Evolutionary conservation across 306 rosid species (phyloP), one percentile per base, ranked within the genome.

Genomic region (Vigna trinervia): DNA sequence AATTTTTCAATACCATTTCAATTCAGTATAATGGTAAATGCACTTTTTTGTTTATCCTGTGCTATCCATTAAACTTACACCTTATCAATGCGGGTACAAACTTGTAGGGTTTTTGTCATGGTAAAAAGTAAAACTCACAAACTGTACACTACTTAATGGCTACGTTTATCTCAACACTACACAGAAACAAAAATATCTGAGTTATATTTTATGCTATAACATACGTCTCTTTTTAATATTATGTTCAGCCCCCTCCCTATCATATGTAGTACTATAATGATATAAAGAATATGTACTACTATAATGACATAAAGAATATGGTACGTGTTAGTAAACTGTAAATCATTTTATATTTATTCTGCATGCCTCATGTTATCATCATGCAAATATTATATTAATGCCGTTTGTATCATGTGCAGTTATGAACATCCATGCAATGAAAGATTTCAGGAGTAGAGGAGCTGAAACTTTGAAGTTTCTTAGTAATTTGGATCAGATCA

Each of bases 401-500:
- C 48, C 62, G 4, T 48, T 22, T 77, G 61, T 54, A 3, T 78
- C 23, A 0, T 74, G 15, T 67, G 73, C 77, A 85, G 90, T 67
- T 30, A 77, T 81, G 88, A 83, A 84, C 75, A 17, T 69, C 12
- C 78, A 57, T 58, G 48, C 82, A 46, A 78, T 65, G 66, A 77
- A 61, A 50, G 88, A 84, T 68, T 76, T 78, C 51, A 81, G 65
- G 79, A 68, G 75, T 45, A 74, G 77, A 50, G 88, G 79, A 83
- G 81, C 79, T 0, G 81, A 83, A 45, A 84, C 85, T 28, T 53
- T 83, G 47, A 90, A 84, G 88, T 64, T 83, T 30, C 85, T 78
- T 6, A 80, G 76, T 75, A 86, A 83, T 36, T 83, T 86, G 78
- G 84, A 88, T 74, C 90, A 87, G 78, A 87, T 90, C 5, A 90